Evolutionary conservation across 2,329 filamentous ascomycete species (phyloP), one percentile per base, ranked within the genome.

Genomic region (Colletotrichum australisinense): DNA sequence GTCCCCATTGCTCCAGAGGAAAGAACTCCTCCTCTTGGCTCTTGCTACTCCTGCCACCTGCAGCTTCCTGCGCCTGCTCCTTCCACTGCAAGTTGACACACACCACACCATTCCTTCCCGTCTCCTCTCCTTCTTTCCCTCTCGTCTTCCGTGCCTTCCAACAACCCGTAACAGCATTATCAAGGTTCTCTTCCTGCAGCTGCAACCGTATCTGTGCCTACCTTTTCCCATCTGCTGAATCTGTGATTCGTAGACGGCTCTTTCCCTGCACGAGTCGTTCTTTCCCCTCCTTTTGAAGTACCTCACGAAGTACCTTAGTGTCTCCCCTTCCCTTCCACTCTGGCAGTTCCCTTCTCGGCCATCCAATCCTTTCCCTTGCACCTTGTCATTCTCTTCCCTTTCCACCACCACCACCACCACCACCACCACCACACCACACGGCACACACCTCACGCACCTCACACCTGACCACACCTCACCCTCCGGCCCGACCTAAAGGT

Each of bases 261-360:
- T 38, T 62, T 30, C 62, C 14, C 24, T 38, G 55, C 42, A 38
- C 64, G 64, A 67, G 55, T 67, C 64, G 64, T 38, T 53, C 7
- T 38, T 59, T 26, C 35, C 53, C 49, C 42, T 49, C 46, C 30
- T 52, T 38, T 26, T 19, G 14, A 42, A 42, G 38, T 42, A 42
- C 38, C 38, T 63, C 11, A 26, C 32, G 32, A 35, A 35, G 32
- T 35, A 35, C 32, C 32, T 35, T 11, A 12, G 12, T 26, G 22
- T 22, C 53, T 32, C 58, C 42, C 63, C 38, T 59, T 69, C 16
- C 62, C 63, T 59, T 59, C 38, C 42, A 46, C 22, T 53, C 46
- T 58, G 16, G 22, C 52, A 65, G 53, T 56, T 35, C 28, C 55
- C 24, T 56, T 65, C 52, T 42, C 14, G 24, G 24, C 14, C 56